A percentile compares a stretch with the other conserved stretches of the same genome.
Evolutionary conservation across 805 yeast genomes (phyloP).

Genomic region (Candida tibetensis): DNA sequence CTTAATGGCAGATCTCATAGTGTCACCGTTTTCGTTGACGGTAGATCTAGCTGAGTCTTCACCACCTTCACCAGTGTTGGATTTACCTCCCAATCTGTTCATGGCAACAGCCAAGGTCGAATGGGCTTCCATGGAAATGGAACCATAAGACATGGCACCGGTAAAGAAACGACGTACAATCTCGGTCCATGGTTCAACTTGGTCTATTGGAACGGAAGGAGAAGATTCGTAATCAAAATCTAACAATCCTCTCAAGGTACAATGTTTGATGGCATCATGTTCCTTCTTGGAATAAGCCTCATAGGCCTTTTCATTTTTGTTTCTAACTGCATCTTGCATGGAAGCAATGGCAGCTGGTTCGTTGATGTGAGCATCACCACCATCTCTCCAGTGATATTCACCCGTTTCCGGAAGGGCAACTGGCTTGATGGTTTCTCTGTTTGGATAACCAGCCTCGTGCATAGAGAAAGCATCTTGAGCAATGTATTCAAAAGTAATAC

Average conservation of each 20-base stretch:
- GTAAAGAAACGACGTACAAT: conserved; percentile 95
- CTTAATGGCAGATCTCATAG: conserved; percentile 98
- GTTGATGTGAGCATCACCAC: conserved; percentile 93
- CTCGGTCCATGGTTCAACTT: conserved; percentile 99
- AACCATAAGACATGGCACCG: conserved; percentile 99
- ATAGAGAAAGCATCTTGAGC: conserved; percentile 95
- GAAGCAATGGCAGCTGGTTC: conserved; percentile 94
- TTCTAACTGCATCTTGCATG: conserved; percentile 96
- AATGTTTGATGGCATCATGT: conserved; percentile 84
- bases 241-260: conserved; percentile 90
- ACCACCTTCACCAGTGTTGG: conserved; percentile 99
- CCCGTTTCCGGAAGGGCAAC: conserved; percentile 88
- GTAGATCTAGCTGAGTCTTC: conserved; percentile 91
- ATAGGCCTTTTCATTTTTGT: conserved; percentile 91
- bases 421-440: conserved; percentile 67
- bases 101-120: conserved; percentile 97
- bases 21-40: conserved; percentile 82
- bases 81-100: conserved; percentile 97
- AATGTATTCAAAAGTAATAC: conserved; percentile 91
- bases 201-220: conserved; percentile 85
- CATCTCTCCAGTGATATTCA: conserved; percentile 98
- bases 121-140: conserved; percentile 97
- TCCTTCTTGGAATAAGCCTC: conserved; percentile 87
- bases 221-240: conserved; percentile 81
- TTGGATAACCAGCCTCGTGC: conserved; percentile 90